Evolutionary conservation across 331 rosid genomes (phyloP), one percentile per base, ranked within the genome.

Genomic region (Cucumis variabilis): DNA sequence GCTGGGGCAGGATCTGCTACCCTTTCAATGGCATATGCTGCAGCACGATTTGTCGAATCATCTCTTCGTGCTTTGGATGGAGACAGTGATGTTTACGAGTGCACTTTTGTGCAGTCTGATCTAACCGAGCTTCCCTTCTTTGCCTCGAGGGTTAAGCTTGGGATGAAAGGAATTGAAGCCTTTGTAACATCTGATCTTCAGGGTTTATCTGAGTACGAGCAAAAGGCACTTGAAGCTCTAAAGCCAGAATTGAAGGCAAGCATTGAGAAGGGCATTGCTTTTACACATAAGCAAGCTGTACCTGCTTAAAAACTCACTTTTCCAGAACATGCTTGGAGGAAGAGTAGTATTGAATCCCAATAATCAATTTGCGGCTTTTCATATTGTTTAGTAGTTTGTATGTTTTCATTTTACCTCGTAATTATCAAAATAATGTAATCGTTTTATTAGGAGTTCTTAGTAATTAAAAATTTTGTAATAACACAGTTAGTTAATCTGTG

Each of bases 211-310:
- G 98, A 95, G 79, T 95, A 95, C 14, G 99, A 95, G 92, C 95
- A 93, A 91, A 95, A 94, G 89, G 98, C 96, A 72, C 68, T 97
- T 91, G 99, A 95, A 88, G 94, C 98, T 58, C 98, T 97, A n/a
- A 97, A 95, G 93, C 93, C 98, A 51, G 98, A 97, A 90, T 94
- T 97, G 82, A 94, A 92, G 90, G 91, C 94, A 86, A 95, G 99
- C 96, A 95, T 95, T 21, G 99, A 97, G 67, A 97, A 97, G 93
- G 99, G 99, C 60, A 74, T 95, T 89, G 92, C 88, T 58, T 97
- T 97, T 92, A 93, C 98, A 86, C 92, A 92, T 86, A 95, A 93
- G 91, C 97, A 94, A 90, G 11, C 93, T 30, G 93, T 92, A 80
- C 55, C 93, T 33, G 95, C 96, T 37, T 95, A 92, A 86, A 50